Evolutionary conservation across 202 grass and related monocot species (phyloP).

Genomic region (Alloteropsis angusta): DNA sequence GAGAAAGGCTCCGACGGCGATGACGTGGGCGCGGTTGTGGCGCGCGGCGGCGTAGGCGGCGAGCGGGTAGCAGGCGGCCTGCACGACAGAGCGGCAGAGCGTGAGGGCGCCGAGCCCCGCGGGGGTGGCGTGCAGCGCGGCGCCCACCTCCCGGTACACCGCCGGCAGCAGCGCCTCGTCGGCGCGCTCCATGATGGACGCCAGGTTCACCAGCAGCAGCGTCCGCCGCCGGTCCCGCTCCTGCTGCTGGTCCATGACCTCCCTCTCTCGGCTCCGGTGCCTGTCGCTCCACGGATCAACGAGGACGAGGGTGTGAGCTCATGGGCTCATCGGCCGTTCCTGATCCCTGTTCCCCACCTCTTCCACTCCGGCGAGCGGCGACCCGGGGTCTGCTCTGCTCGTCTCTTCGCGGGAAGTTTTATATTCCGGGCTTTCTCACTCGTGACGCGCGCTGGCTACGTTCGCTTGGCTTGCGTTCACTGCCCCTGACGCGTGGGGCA

Average conservation of each 20-base stretch:
- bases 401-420: slow-evolving; percentile 23
- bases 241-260: slow-evolving; percentile 3
- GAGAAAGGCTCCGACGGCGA: slow-evolving; percentile 75
- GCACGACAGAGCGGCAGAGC: slow-evolving; percentile 68
- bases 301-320: not conserved
- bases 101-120: slow-evolving; percentile 66
- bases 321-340: not conserved
- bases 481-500: not conserved
- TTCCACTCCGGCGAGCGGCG: not conserved
- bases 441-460: not conserved
- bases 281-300: not conserved
- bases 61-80: slow-evolving; percentile 71
- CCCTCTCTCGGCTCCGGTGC: not conserved
- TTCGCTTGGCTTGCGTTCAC: not conserved
- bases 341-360: not conserved
- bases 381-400: not conserved
- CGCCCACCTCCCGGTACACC: slow-evolving; percentile 84
- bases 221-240: slow-evolving; percentile 49
- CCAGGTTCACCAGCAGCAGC: slow-evolving; percentile 70
- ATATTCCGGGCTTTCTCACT: not conserved
- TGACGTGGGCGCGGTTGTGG: slow-evolving; percentile 63
- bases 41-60: slow-evolving; percentile 69
- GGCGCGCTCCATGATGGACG: slow-evolving; percentile 80
- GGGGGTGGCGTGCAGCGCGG: slow-evolving; percentile 55
- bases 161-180: slow-evolving; percentile 84